Percentiles rank a stretch among this genome's conserved stretches.
Evolutionary conservation across 768 basidiomycete species (phyloP).

Genomic region (Chlorophyllum brunneum): DNA sequence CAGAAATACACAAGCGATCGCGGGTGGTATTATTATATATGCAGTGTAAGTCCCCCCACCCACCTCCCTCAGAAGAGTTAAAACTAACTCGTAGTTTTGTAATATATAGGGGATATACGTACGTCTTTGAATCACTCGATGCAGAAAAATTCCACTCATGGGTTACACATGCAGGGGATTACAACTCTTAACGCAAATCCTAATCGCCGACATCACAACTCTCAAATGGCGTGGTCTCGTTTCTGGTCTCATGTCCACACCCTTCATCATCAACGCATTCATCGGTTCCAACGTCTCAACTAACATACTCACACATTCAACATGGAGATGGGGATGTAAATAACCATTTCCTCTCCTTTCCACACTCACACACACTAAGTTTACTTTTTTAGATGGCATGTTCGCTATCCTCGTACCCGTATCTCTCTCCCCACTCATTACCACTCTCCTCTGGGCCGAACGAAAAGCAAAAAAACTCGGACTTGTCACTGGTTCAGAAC

Average conservation of each 20-base stretch:
- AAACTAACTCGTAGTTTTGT: constrained; percentile 1
- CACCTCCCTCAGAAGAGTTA: constrained; percentile 18
- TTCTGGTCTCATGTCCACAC: constrained; percentile 28
- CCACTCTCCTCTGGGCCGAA: constrained; percentile 54
- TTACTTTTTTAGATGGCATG: constrained; percentile 40
- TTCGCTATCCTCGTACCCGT: constrained; percentile 54
- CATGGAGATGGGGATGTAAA: constrained; percentile 72
- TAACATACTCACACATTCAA: constrained; percentile 32
- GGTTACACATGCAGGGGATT: constrained; percentile 38
- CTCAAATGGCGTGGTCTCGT: constrained; percentile 54
- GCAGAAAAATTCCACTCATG: background rate
- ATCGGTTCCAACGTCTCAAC: constrained; percentile 62
- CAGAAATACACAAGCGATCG: constrained; percentile 38
- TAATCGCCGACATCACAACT: constrained; percentile 60
- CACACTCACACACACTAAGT: background rate
- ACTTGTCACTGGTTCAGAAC: constrained; percentile 15
- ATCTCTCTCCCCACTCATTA: constrained; percentile 47
- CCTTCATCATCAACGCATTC: constrained; percentile 55
- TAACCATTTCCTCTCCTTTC: constrained; percentile 16
- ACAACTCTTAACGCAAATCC: constrained; percentile 60
- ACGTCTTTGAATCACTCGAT: constrained; percentile 16
- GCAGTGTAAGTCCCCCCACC: constrained; percentile 37
- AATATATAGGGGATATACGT: constrained; percentile 56
- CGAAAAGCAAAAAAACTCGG: constrained; percentile 38
- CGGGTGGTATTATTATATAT: constrained; percentile 55